A percentile compares a stretch with the other conserved stretches of the same genome.
Conservation (phyloP, 2,329 filamentous ascomycete genomes). For the Penicillium freii region DNA sequence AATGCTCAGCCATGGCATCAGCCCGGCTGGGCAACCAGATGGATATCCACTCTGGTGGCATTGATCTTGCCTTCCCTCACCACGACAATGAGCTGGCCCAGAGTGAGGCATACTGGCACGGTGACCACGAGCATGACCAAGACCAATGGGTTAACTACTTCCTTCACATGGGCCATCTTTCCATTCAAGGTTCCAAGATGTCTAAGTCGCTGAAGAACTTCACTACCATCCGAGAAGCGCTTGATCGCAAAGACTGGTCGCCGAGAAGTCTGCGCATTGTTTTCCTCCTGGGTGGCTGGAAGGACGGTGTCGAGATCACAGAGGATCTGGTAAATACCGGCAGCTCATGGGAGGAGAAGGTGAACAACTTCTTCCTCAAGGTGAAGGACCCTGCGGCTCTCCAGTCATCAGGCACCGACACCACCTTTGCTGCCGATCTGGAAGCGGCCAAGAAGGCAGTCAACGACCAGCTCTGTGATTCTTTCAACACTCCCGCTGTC, state of each 20-base stretch:
- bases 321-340: conserved; percentile 74
- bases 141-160: conserved; percentile 93
- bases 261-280: conserved; percentile 77
- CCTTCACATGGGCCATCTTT: conserved; percentile 89
- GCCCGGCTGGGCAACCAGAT: conserved; percentile 80
- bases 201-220: conserved; percentile 95
- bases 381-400: conserved; percentile 47
- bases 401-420: conserved; percentile 26
- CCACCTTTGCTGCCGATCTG: conserved; percentile 50
- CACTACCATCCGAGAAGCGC: conserved; percentile 82
- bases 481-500: conserved; percentile 78
- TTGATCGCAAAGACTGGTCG: conserved; percentile 68
- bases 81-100: conserved; percentile 92
- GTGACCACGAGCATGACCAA: conserved; percentile 52
- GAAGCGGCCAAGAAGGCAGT: conserved; percentile 56
- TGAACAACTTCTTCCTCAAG: conserved; percentile 69
- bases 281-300: conserved; percentile 85
- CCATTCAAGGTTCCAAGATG: conserved; percentile 91
- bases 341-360: conserved; percentile 73
- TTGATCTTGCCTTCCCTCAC: conserved; percentile 88
- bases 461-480: conserved; percentile 71
- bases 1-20: conserved; percentile 94
- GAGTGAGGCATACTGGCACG: conserved; percentile 76
- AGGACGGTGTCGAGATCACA: conserved; percentile 87
- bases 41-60: conserved; percentile 90